Evolutionary conservation across 371 early-diverging fungal genomes (phyloP).

Genomic region (Lichtheimia corymbifera): DNA sequence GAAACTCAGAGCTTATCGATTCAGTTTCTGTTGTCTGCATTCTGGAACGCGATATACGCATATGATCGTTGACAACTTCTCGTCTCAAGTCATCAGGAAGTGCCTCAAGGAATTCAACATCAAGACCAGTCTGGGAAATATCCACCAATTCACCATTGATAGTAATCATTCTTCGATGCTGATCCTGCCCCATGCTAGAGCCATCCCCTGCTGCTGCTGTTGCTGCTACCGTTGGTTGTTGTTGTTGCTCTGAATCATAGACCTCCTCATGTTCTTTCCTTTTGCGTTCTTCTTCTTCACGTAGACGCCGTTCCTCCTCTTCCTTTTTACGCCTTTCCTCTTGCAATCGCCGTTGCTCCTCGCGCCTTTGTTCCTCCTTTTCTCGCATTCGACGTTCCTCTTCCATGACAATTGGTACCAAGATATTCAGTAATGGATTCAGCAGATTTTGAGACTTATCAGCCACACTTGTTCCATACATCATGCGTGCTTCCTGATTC

Average conservation of each 20-base stretch:
- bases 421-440: slow-evolving; percentile 65
- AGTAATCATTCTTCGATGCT: slow-evolving; percentile 42
- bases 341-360: slow-evolving; percentile 38
- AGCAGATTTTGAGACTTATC: slow-evolving; percentile 63
- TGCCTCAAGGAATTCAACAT: slow-evolving; percentile 92
- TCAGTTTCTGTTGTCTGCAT: slow-evolving; percentile 34
- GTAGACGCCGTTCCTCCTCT: slow-evolving; percentile 43
- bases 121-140: slow-evolving; percentile 93
- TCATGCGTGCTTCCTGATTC: slow-evolving; percentile 85
- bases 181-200: slow-evolving; percentile 16
- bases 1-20: slow-evolving; percentile 72
- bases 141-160: slow-evolving; percentile 72
- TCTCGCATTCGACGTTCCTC: slow-evolving; percentile 63
- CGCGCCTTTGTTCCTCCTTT: slow-evolving; percentile 50
- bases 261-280: slow-evolving; percentile 19
- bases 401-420: slow-evolving; percentile 78
- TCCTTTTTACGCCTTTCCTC: slow-evolving; percentile 57
- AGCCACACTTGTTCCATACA: slow-evolving; percentile 65
- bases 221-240: not conserved
- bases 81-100: slow-evolving; percentile 93
- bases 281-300: slow-evolving; percentile 36
- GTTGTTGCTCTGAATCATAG: slow-evolving; percentile 15
- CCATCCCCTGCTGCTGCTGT: not conserved
- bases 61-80: slow-evolving; percentile 84
- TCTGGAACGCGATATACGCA: slow-evolving; percentile 32